Base-by-base conservation (phyloP, 805 yeast genomes). In the Brettanomyces sp. region DNA sequence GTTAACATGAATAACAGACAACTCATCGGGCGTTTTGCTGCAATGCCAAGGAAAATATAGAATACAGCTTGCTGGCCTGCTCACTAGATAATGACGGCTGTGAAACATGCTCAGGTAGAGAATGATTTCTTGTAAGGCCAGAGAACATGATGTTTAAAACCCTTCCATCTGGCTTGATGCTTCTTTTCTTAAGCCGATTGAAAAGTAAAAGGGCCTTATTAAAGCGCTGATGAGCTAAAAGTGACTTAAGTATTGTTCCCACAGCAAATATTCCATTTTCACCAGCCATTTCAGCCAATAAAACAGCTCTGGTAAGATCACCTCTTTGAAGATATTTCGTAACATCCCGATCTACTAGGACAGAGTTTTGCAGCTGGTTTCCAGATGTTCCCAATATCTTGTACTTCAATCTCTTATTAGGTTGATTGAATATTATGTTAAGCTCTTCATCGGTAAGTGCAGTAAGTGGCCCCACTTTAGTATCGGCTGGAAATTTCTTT, bases 101-200 rank as follows among this genome's bases (percentile, higher is more conserved):
- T 3, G 14, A 25, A 22, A 44, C 38, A 5, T 47, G 43, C 44
- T 52, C 55, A 5, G 18, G n/a, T 18, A 18, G 18, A 18, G 18
- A 18, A 18, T 18, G 18, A 13, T 7, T 11, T 18, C 37, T 28
- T 7, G 77, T 65, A 47, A 72, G 64, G 0, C 76, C 78, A 36
- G 67, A 60, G 43, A 77, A 72, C 7, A 77, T 44, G 4, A 75
- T 68, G 5, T 76, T 74, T 42, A 69, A 56, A 2, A 77, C 64
- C 32, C 69, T 66, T 24, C 76, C 73, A 52, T 80, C 76, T 4
- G 72, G 64, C 2, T 73, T 72, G 11, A 79, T 69, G 1, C 74
- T 75, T 80, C 85, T 75, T 56, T 80, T 82, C 52, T 78, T 80
- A 43, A 86, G 66, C 63, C 74, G 71, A 43, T 72, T 69, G 48